A percentile compares a stretch with the other conserved stretches of the same genome.
Conservation (phyloP, 768 basidiomycete genomes). For the Lentinula lateritia region DNA sequence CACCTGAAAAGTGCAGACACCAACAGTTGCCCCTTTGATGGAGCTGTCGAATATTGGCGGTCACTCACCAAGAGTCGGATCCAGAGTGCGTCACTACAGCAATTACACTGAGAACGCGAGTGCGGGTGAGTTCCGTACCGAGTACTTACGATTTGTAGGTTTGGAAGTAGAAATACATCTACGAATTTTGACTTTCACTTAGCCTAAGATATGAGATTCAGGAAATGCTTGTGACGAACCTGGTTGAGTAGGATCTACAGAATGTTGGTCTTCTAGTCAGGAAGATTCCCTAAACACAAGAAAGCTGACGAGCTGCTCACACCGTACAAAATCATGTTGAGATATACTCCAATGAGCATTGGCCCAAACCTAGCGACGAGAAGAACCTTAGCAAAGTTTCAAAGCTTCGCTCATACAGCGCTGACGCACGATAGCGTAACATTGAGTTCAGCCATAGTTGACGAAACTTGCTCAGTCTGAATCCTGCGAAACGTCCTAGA, state of each 20-base stretch:
- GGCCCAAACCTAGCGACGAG: conserved; percentile 1
- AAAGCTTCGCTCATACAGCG: background rate
- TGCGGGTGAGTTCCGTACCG: too few species aligned
- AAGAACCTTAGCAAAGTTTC: background rate
- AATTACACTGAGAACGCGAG: background rate
- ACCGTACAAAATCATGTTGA: conserved; percentile 3
- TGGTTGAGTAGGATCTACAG: background rate
- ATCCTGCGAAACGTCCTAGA: background rate
- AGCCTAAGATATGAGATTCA: background rate
- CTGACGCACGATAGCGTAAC: background rate
- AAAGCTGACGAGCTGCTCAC: background rate
- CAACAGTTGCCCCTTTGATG: background rate
- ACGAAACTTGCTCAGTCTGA: background rate
- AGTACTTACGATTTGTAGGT: background rate
- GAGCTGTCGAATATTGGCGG: background rate
- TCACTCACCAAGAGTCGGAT: conserved; percentile 33
- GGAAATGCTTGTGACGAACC: background rate
- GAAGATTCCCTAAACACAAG: background rate
- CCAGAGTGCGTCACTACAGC: conserved; percentile 32
- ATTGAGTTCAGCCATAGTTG: background rate
- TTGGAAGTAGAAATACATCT: conserved; percentile 2
- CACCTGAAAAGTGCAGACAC: conserved; percentile 21
- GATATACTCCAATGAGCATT: conserved; percentile 1
- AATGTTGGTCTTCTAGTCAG: background rate
- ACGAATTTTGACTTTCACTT: background rate